Base-by-base conservation (phyloP, 2,329 filamentous ascomycete genomes). In the Clonostachys chloroleuca region DNA sequence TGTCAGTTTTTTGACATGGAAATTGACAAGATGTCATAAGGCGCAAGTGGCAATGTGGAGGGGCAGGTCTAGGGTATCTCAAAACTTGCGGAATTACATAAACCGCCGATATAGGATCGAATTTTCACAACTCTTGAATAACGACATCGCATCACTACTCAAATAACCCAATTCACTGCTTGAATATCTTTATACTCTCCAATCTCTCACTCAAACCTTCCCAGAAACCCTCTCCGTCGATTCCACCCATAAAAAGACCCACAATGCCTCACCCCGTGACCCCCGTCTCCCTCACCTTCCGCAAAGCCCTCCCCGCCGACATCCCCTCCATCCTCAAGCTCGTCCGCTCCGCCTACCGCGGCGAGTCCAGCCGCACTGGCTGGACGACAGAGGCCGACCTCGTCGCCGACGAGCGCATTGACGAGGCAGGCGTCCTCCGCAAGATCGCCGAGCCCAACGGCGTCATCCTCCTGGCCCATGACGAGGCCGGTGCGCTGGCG, bases 301-400 rank as follows among this genome's bases (percentile, higher is more conserved):
- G 67, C 53, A 58, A 60, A 42, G 69, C 69, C 40, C 59, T 58
- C 4, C 50, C 58, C 1, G 52, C 54, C 13, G 68, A 71, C 42
- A 53, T 61, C 12, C 47, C 59, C 8, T 43, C 53, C 12, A 48
- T 74, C 30, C 63, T 68, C 18, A 49, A 60, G 5, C 65, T 76
- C 45, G 62, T 75, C 43, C 60, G 64, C 43, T 66, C 66, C 3
- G 72, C 72, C 37, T 76, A 73, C 59, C 70, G 71, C 49, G 72
- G 72, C 45, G 64, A 66, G 3, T 47, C 56, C 20, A 67, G 62
- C 52, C 62, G 65, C 33, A 54, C 58, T 14, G 73, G 73, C 46
- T 75, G 72, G 73, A 75, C 72, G 13, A 73, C 69, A 5, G 72
- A 74, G 51, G 69, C 71, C 14, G 67, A 74, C 47, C 60, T 74